Evolutionary conservation across 208 protist genomes (phyloP), one percentile per base, ranked within the genome.

Genomic region (Trypanosoma mega): DNA sequence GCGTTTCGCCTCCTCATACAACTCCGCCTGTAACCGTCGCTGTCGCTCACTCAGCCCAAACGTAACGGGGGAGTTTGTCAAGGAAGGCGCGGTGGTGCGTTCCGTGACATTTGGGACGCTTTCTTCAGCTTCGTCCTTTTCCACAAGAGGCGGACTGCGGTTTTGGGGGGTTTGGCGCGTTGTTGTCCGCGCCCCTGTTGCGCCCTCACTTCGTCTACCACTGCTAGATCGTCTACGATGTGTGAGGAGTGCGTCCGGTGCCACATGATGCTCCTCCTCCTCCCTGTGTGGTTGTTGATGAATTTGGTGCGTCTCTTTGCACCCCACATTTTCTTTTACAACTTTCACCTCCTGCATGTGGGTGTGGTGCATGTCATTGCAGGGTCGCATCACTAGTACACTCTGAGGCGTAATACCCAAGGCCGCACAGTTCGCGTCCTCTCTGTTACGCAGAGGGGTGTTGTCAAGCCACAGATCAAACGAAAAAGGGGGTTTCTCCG

Each of bases 1-100:
- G 16, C 52, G 39, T 37, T 58, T 67, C 14, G 61, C 61, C 49
- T 67, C 61, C 31, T 67, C 45, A 31, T 51, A 67, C 2, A 67
- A 45, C 26, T 51, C 47, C 4, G n/a, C 27, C 37, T 67, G 61
- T 24, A 67, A 39, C 12, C 9, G 36, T 39, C 61, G 47, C 36
- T 67, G 61, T 23, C 61, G 61, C 36, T 67, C 48, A 27, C 51
- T 67, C 3, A 67, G 33, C 9, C 36, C 44, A 41, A n/a, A n/a
- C n/a, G n/a, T n/a, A n/a, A 62, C 20, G 34, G 34, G 12, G 12
- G 34, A 39, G 8, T 39, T 12, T 12, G 34, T 12, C 34, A 39
- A n/a, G n/a, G n/a, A n/a, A n/a, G n/a, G n/a, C n/a, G n/a, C n/a
- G n/a, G n/a, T n/a, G n/a, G n/a, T n/a, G n/a, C n/a, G n/a, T n/a